phyloP scores from a whole-genome alignment of 805 yeast genomes.

The Saturnispora diversa region DNA sequence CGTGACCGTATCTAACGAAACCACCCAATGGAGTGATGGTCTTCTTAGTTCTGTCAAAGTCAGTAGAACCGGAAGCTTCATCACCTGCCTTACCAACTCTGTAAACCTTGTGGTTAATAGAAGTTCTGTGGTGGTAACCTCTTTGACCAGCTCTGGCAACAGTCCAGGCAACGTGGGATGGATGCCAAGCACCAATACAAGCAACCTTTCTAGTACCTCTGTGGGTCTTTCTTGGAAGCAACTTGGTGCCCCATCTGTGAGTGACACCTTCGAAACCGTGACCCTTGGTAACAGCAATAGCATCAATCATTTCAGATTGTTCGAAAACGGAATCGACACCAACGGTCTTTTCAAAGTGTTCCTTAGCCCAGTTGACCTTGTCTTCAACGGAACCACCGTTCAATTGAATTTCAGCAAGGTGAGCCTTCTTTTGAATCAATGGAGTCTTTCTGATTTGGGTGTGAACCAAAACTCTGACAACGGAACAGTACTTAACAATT shows the following conservation, averaged over 20 bases:
- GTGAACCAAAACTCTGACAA: constrained; percentile 98
- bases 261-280: constrained; percentile 99
- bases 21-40: constrained; percentile 99
- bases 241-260: constrained; percentile 99
- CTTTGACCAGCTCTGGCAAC: constrained; percentile 99
- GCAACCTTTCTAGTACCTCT: constrained; percentile 99
- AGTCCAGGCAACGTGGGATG: constrained; percentile 98
- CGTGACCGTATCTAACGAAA: constrained; percentile 98
- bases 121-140: constrained; percentile 99
- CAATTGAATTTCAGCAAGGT: constrained; percentile 98
- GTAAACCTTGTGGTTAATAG: constrained; percentile 99
- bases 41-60: constrained; percentile 99
- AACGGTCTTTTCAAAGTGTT: constrained; percentile 98
- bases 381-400: constrained; percentile 98
- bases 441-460: constrained; percentile 99
- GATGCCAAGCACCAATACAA: constrained; percentile 99
- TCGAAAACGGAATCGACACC: constrained; percentile 93
- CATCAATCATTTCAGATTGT: constrained; percentile 98
- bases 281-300: constrained; percentile 99
- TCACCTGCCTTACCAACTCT: constrained; percentile 96
- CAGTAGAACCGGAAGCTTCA: constrained; percentile 91
- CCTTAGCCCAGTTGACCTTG: constrained; percentile 97
- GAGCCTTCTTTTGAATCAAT: constrained; percentile 98
- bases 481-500: constrained; percentile 96
- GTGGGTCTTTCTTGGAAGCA: constrained; percentile 99